Conservation (phyloP, 1,284 basidiomycete species). For the Leccinum angustisporum region DNA sequence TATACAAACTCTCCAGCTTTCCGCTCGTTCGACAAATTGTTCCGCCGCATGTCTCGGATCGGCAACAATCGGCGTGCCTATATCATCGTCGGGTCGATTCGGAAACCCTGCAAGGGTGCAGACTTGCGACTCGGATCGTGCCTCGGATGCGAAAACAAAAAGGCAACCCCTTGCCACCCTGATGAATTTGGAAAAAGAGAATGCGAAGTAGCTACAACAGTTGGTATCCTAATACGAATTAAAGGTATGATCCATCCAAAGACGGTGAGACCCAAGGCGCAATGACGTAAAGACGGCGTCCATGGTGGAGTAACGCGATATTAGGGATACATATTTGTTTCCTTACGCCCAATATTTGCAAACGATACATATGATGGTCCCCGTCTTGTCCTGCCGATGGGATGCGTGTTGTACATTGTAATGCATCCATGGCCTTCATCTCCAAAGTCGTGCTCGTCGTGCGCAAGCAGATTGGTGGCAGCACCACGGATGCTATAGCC, state of each 20-base stretch:
- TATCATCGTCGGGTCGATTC: neutral
- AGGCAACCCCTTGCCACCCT: slow-evolving; percentile 26
- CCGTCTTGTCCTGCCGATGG: slow-evolving; percentile 15
- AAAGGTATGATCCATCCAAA: slow-evolving; percentile 20
- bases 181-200: slow-evolving; percentile 8
- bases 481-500: slow-evolving; percentile 7
- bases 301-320: slow-evolving; percentile 15
- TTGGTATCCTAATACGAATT: slow-evolving; percentile 2
- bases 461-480: slow-evolving; percentile 4
- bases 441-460: neutral
- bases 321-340: slow-evolving; percentile 24
- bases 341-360: slow-evolving; percentile 9
- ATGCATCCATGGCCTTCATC: slow-evolving; percentile 19
- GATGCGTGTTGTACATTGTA: slow-evolving; percentile 29
- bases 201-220: neutral
- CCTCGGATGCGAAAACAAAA: neutral
- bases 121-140: neutral
- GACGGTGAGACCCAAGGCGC: neutral
- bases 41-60: neutral
- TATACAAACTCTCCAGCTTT: neutral
- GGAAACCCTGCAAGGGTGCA: too few species aligned
- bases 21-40: neutral
- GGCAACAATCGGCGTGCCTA: neutral
- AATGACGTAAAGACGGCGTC: slow-evolving; percentile 8
- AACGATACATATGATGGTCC: slow-evolving; percentile 1